Evolutionary conservation across 306 rosid genomes (phyloP), one percentile per base, ranked within the genome.

Genomic region (Sicyos edulis): DNA sequence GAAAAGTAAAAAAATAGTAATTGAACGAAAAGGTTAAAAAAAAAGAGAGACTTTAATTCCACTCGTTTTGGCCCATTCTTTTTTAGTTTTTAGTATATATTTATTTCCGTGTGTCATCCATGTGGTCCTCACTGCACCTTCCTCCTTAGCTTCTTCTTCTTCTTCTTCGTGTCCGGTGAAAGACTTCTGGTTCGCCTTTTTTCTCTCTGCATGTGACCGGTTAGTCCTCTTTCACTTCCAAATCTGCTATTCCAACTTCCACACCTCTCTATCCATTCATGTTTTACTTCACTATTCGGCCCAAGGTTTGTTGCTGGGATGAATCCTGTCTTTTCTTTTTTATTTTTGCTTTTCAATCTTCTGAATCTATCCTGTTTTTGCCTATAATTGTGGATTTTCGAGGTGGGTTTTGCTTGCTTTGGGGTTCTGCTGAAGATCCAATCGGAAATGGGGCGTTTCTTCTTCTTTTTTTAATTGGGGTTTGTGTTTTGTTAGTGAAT

Each of bases 61-160:
- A 85, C 91, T 87, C 84, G 87, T 67, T 84, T 81, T 78, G 74
- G 68, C 65, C 74, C 76, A 22, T 74, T 62, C 72, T 42, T 87
- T 75, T 66, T n/a, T n/a, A n/a, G n/a, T n/a, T n/a, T n/a, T 67
- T 40, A 6, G 10, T 42, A 42, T 32, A 32, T 32, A 42, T 9
- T 0, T 68, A 49, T 19, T 47, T 67, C 29, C 77, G 42, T 40
- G 17, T 60, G 57, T 54, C 50, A 85, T 80, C 96, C 96, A 83
- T 79, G 93, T 86, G 91, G 79, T 78, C 72, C 61, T 77, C 82
- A 68, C 83, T 73, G 85, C 88, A 79, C 62, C 79, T 82, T 79
- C 75, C 70, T 53, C 24, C 51, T 32, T 3, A 2, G 9, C 56
- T 53, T 69, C 6, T 69, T 79, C 78, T 42, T 69, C 73, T 69